These are phyloP conservation scores for Chrysanthemum makinoi DNA, from an alignment of 129 eudicot species.

Conservation along the genomic window DNA sequence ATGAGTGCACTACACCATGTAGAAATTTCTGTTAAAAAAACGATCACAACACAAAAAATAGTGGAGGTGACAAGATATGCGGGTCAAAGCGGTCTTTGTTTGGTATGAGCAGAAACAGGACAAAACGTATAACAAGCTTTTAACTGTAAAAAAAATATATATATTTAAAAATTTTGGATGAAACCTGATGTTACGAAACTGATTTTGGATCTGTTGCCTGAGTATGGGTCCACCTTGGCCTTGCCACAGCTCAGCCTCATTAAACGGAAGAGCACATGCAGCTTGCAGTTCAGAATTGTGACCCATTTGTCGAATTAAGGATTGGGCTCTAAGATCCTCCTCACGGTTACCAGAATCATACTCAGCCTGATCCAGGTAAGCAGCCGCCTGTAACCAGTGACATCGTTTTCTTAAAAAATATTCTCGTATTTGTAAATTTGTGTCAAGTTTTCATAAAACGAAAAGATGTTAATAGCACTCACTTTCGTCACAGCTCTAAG, in stretches of 20 bases:
- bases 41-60: background rate
- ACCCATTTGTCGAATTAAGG: conserved; percentile 61
- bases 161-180: background rate
- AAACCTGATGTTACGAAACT: conserved; percentile 37
- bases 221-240: conserved; percentile 86
- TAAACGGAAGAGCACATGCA: conserved; percentile 92
- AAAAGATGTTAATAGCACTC: conserved; percentile 28
- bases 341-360: conserved; percentile 72
- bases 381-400: conserved; percentile 49
- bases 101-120: background rate
- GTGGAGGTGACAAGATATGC: conserved; percentile 1
- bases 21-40: background rate
- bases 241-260: conserved; percentile 87
- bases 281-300: conserved; percentile 70
- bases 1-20: conserved; percentile 61
- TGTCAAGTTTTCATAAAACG: background rate
- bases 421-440: background rate
- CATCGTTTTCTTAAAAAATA: background rate
- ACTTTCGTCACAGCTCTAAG: conserved; percentile 91
- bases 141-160: background rate
- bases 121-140: conserved; percentile 6
- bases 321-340: conserved; percentile 82
- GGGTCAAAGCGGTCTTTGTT: background rate
- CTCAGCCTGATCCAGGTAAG: conserved; percentile 89
- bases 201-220: conserved; percentile 77